These are phyloP conservation scores for Russula compacta DNA, from an alignment of 768 basidiomycete species.

Conservation along the genomic window DNA sequence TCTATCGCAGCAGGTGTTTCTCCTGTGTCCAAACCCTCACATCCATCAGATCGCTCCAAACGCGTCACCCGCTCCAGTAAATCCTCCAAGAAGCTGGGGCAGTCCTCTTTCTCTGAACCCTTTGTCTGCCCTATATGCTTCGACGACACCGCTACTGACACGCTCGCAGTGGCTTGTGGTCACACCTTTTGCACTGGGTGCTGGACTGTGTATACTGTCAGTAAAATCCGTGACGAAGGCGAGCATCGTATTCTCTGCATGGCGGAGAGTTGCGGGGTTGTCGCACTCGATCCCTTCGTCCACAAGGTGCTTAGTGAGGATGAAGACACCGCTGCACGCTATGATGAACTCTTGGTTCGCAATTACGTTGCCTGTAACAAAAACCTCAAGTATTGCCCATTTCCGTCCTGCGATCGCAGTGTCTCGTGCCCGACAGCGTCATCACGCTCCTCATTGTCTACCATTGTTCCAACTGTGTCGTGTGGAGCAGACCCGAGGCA, in stretches of 20 bases:
- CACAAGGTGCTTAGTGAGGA: constrained; percentile 48
- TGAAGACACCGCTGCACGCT: constrained; percentile 50
- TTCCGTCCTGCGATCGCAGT: constrained; percentile 90
- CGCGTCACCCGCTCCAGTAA: constrained; percentile 24
- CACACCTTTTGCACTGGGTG: constrained; percentile 80
- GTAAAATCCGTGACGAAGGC: constrained; percentile 78
- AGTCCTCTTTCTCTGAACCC: constrained; percentile 31
- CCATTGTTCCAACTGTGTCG: constrained; percentile 79
- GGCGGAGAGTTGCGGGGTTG: constrained; percentile 64
- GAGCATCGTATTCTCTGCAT: constrained; percentile 70
- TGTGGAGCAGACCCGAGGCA: constrained; percentile 66
- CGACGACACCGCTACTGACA: constrained; percentile 56
- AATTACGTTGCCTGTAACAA: constrained; percentile 82
- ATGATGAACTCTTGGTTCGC: constrained; percentile 80
- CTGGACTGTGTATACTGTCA: constrained; percentile 70
- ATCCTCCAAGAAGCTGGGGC: constrained; percentile 19
- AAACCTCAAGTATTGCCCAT: constrained; percentile 89
- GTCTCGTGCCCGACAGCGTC: constrained; percentile 82
- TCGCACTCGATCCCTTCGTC: constrained; percentile 58
- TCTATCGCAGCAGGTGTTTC: constrained; percentile 68
- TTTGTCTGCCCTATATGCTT: constrained; percentile 95
- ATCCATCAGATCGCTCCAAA: constrained; percentile 27
- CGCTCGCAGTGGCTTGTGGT: constrained; percentile 67
- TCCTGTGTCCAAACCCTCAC: constrained; percentile 32
- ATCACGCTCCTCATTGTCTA: constrained; percentile 60